These are phyloP conservation scores for Helicocarpus griseus DNA, from an alignment of 2,329 filamentous ascomycete genomes.

Conservation along the genomic window DNA sequence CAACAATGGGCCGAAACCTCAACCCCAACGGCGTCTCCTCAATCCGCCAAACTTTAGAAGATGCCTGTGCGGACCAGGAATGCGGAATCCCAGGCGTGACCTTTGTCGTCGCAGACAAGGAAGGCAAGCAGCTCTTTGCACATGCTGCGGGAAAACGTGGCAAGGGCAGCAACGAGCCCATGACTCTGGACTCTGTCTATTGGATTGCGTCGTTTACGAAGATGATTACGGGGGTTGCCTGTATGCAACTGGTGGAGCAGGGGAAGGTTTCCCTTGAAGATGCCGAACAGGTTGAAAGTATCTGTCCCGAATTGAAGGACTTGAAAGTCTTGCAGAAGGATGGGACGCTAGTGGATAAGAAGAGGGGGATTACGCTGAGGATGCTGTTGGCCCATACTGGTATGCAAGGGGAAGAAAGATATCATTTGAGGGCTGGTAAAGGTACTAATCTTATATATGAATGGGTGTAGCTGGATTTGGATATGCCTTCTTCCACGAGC, in stretches of 20 bases:
- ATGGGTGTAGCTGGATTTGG: constrained; percentile 43
- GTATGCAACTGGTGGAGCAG: constrained; percentile 40
- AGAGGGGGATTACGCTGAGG: constrained; percentile 44
- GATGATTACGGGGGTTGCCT: constrained; percentile 34
- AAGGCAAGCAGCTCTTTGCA: constrained; percentile 40
- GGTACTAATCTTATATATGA: background rate
- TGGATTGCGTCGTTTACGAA: constrained; percentile 48
- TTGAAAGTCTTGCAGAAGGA: constrained; percentile 32
- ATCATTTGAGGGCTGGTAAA: background rate
- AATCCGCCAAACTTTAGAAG: constrained; percentile 7
- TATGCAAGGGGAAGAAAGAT: constrained; percentile 6
- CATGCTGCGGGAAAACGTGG: constrained; percentile 43
- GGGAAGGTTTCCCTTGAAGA: constrained; percentile 35
- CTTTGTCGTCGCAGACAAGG: constrained; percentile 39
- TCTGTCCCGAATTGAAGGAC: constrained; percentile 35
- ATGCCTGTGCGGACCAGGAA: constrained; percentile 23
- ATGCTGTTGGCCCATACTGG: constrained; percentile 46
- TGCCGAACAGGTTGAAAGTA: constrained; percentile 26
- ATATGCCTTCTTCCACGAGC: constrained; percentile 47
- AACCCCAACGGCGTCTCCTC: constrained; percentile 5
- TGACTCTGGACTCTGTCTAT: constrained; percentile 53
- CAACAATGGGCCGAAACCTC: constrained; percentile 7
- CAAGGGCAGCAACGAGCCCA: constrained; percentile 34
- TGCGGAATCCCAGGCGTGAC: constrained; percentile 38
- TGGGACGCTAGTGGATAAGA: constrained; percentile 32